These are phyloP conservation scores for Mycogone perniciosa DNA, from an alignment of 2,329 filamentous ascomycete genomes.

Conservation along the genomic window DNA sequence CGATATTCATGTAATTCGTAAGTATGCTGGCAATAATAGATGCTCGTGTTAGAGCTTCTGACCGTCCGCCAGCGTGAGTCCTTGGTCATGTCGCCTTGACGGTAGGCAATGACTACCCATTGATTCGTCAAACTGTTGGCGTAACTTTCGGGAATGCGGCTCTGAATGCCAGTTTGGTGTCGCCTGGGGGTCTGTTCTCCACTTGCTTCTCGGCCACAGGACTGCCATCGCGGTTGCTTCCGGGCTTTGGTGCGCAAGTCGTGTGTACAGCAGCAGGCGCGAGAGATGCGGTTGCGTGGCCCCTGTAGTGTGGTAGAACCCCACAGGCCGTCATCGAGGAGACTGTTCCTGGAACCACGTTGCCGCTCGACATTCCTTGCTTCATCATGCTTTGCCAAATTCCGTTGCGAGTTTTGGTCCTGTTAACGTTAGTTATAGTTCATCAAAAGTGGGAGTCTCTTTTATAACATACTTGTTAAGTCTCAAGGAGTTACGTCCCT, in stretches of 20 bases:
- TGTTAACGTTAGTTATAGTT: conserved; percentile 18
- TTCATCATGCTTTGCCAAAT: conserved; percentile 47
- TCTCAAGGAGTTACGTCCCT: conserved; percentile 27
- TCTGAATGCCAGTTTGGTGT: conserved; percentile 10
- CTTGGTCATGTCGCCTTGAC: background rate
- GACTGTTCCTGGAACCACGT: conserved; percentile 40
- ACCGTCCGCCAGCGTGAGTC: no score
- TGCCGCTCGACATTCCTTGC: conserved; percentile 44
- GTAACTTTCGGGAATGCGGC: background rate
- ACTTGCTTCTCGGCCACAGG: conserved; percentile 30
- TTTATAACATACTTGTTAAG: conserved; percentile 25
- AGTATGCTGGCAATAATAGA: conserved; percentile 27
- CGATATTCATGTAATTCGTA: conserved; percentile 26
- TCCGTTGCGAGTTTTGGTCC: conserved; percentile 36
- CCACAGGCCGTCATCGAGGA: conserved; percentile 49
- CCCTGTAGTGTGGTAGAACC: conserved; percentile 47
- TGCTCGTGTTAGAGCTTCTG: conserved; percentile 21
- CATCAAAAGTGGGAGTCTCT: background rate
- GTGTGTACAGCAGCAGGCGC: conserved; percentile 38
- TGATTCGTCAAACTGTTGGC: background rate
- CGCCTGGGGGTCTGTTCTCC: conserved; percentile 39
- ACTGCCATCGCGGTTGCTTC: conserved; percentile 19
- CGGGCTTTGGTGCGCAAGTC: conserved; percentile 23
- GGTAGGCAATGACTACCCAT: background rate
- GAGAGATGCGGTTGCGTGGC: conserved; percentile 46